Percentiles rank a stretch among this genome's conserved stretches.
Evolutionary conservation across 768 basidiomycete species (phyloP).

Genomic region (Lentinula lateritia): DNA sequence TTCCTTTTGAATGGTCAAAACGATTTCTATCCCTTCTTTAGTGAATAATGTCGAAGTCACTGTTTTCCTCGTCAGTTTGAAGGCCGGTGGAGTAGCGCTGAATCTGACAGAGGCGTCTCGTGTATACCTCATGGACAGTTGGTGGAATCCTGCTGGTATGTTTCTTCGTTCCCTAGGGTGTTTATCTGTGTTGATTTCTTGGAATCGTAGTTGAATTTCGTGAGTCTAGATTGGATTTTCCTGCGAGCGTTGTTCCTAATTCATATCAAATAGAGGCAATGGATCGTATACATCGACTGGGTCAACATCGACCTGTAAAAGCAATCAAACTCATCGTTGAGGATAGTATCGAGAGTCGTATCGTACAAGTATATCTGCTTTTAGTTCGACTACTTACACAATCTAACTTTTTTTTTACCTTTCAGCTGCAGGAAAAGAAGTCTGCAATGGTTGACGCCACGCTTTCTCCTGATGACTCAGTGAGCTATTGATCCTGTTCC

Average conservation of each 20-base stretch:
- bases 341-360: slow-evolving; percentile 94
- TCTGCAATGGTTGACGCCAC: slow-evolving; percentile 92
- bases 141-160: slow-evolving; percentile 96
- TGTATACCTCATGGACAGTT: slow-evolving; percentile 95
- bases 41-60: slow-evolving; percentile 93
- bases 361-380: slow-evolving; percentile 60
- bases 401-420: not conserved
- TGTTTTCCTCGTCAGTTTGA: slow-evolving; percentile 95
- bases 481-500: slow-evolving; percentile 25
- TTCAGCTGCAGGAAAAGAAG: slow-evolving; percentile 92
- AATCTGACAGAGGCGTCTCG: slow-evolving; percentile 89
- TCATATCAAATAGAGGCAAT: slow-evolving; percentile 66
- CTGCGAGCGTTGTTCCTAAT: not conserved
- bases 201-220: slow-evolving; percentile 64
- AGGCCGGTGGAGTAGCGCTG: slow-evolving; percentile 91
- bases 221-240: slow-evolving; percentile 31
- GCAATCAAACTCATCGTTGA: slow-evolving; percentile 94
- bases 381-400: not conserved
- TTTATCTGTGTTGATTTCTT: not conserved
- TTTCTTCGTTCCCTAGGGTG: not conserved
- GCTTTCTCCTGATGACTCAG: slow-evolving; percentile 74
- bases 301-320: slow-evolving; percentile 90
- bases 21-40: slow-evolving; percentile 21
- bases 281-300: slow-evolving; percentile 95
- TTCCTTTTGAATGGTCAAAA: not conserved